Evolutionary conservation across 306 rosid genomes (phyloP).

Genomic region (Medicago lupulina): DNA sequence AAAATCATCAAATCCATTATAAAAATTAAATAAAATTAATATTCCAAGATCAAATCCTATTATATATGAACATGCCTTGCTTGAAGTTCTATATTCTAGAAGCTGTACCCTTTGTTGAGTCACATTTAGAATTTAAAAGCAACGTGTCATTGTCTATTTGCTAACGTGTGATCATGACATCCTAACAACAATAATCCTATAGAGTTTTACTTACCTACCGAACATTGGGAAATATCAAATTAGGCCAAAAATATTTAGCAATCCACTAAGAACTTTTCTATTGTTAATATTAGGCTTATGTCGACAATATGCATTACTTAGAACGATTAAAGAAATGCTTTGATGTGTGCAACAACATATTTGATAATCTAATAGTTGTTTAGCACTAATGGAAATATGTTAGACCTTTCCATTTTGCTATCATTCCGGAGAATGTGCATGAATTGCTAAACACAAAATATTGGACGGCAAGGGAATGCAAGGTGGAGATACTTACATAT

Average conservation of each 20-base stretch:
- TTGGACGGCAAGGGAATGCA: slow-evolving; percentile 44
- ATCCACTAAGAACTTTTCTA: slow-evolving; percentile 19
- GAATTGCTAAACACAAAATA: slow-evolving; percentile 26
- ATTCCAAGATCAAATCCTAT: not conserved
- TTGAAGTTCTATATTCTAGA: slow-evolving; percentile 48
- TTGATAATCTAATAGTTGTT: slow-evolving; percentile 44
- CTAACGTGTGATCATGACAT: slow-evolving; percentile 60
- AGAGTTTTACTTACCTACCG: slow-evolving; percentile 43
- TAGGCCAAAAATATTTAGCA: not conserved
- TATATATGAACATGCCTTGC: not conserved
- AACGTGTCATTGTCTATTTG: slow-evolving; percentile 44
- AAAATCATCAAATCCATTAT: not conserved
- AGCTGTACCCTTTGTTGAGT: slow-evolving; percentile 42
- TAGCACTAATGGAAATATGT: slow-evolving; percentile 30
- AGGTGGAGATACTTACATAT: not conserved
- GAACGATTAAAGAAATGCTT: slow-evolving; percentile 26
- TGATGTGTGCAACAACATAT: slow-evolving; percentile 30
- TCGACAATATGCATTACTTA: slow-evolving; percentile 17
- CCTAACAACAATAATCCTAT: slow-evolving; percentile 44
- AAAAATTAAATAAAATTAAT: not conserved
- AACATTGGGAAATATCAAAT: slow-evolving; percentile 32
- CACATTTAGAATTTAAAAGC: slow-evolving; percentile 39
- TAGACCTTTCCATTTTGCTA: slow-evolving; percentile 20
- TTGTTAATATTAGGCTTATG: slow-evolving; percentile 19
- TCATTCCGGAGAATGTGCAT: slow-evolving; percentile 39